These are phyloP conservation scores for Tetracentron sinense DNA, from an alignment of 164 flowering plant genomes.

Conservation along the genomic window DNA sequence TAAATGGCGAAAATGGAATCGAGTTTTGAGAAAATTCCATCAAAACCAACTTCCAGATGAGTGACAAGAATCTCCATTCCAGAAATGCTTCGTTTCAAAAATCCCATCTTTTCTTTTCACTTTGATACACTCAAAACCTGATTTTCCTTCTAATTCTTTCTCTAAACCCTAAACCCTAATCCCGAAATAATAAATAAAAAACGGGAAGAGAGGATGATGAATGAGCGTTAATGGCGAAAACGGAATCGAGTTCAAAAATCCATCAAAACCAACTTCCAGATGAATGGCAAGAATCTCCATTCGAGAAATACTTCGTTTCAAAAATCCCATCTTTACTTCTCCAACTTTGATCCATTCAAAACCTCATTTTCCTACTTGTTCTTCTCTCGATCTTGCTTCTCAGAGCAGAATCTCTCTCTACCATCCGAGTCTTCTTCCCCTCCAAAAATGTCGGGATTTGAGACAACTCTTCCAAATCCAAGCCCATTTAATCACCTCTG, in stretches of 20 bases:
- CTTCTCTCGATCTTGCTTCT: slow-evolving; percentile 6
- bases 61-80: slow-evolving; percentile 45
- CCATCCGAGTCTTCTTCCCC: slow-evolving; percentile 17
- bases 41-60: slow-evolving; percentile 30
- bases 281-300: slow-evolving; percentile 54
- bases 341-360: slow-evolving; percentile 3
- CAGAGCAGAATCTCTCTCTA: slow-evolving; percentile 2
- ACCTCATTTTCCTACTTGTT: slow-evolving; percentile 4
- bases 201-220: no score
- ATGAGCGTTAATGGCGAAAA: slow-evolving; percentile 29
- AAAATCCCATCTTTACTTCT: slow-evolving; percentile 14
- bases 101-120: slow-evolving; percentile 11
- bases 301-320: slow-evolving; percentile 25
- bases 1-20: slow-evolving; percentile 25
- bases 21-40: slow-evolving; percentile 3
- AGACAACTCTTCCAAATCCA: slow-evolving; percentile 53
- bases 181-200: no score
- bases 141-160: slow-evolving; percentile 7
- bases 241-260: slow-evolving; percentile 5
- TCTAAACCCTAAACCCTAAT: no score
- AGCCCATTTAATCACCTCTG: slow-evolving; percentile 45
- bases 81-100: slow-evolving; percentile 22
- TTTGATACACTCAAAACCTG: slow-evolving; percentile 1
- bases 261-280: slow-evolving; percentile 17
- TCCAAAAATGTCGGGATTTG: slow-evolving; percentile 27